Conservation (phyloP, 129 eudicot species). For the Apium graveolens region DNA sequence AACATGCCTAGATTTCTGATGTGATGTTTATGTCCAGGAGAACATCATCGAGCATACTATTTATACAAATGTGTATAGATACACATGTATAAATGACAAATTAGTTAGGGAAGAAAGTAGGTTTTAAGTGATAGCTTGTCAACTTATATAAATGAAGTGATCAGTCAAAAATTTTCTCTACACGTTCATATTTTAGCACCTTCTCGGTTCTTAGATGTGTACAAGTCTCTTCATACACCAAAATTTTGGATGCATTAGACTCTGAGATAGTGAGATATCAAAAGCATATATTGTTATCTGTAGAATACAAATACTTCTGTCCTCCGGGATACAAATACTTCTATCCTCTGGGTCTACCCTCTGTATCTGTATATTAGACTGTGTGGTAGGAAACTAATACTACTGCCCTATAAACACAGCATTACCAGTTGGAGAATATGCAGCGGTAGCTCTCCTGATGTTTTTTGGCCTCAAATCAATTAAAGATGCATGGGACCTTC, state of each 20-base stretch:
- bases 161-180: background rate
- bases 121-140: background rate
- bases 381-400: conserved; percentile 4
- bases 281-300: background rate
- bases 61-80: background rate
- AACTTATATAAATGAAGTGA: background rate
- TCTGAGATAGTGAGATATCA: background rate
- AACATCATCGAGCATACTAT: background rate
- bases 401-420: conserved; percentile 49
- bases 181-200: background rate
- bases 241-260: background rate
- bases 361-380: background rate
- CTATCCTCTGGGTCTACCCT: background rate
- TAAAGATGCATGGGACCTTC: conserved; percentile 98
- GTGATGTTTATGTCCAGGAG: background rate
- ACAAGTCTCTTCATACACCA: background rate
- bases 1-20: conserved; percentile 1
- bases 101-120: background rate
- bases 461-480: conserved; percentile 94
- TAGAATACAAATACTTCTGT: background rate
- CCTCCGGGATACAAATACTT: background rate
- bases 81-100: too few relatives aligned
- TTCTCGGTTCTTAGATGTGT: background rate
- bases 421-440: conserved; percentile 94
- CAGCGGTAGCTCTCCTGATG: conserved; percentile 80